phyloP scores from a whole-genome alignment of 78 protist species.

The Isochrysis galbana region DNA sequence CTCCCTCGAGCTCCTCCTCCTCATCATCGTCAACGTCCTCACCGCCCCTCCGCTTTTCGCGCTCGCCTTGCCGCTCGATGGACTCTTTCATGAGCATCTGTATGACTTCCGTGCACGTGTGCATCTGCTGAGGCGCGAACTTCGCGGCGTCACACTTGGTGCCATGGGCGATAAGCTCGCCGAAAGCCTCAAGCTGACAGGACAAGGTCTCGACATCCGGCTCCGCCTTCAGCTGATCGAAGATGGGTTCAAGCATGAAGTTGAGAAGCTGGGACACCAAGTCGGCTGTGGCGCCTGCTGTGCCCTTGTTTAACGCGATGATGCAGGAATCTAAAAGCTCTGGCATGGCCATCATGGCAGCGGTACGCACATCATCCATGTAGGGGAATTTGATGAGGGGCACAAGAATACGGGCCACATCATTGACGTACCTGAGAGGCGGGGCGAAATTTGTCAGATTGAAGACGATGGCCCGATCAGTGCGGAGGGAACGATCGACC shows the following conservation, averaged over 20 bases:
- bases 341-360: slow-evolving; percentile 21
- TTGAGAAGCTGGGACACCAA: background rate
- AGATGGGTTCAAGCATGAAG: background rate
- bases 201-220: background rate
- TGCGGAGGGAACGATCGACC: no score
- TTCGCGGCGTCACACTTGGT: background rate
- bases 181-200: background rate
- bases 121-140: background rate
- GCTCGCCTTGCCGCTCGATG: background rate
- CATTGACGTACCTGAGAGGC: slow-evolving; percentile 11
- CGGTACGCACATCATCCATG: slow-evolving; percentile 43
- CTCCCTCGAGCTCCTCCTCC: slow-evolving; percentile 3
- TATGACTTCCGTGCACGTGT: background rate
- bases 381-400: slow-evolving; percentile 7
- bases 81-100: background rate
- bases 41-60: background rate
- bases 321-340: slow-evolving; percentile 20
- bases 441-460: no score
- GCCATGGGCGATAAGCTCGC: background rate
- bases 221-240: background rate
- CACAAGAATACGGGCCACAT: background rate
- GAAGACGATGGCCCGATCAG: no score
- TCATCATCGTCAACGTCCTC: background rate
- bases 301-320: background rate
- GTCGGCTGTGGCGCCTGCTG: background rate